Conservation (phyloP, 2,329 filamentous ascomycete species). For the Aspergillus neotritici region DNA sequence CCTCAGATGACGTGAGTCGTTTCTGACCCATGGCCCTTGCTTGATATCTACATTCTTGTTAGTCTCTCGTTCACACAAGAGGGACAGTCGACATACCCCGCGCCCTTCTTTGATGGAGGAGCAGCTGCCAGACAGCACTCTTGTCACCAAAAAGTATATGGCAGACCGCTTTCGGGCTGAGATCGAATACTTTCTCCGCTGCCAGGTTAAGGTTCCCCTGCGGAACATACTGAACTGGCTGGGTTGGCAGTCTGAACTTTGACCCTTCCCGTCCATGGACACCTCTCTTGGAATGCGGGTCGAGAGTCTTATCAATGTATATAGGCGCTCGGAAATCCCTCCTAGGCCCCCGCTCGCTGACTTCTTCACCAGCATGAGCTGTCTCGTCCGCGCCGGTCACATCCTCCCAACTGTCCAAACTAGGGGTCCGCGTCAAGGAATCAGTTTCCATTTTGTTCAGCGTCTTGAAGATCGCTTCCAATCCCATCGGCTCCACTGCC, state of each 20-base stretch:
- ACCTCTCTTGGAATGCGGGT: slow-evolving; percentile 38
- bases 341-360: slow-evolving; percentile 30
- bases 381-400: slow-evolving; percentile 60
- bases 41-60: slow-evolving; percentile 55
- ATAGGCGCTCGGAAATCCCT: slow-evolving; percentile 54
- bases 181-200: slow-evolving; percentile 76
- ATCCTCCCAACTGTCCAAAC: slow-evolving; percentile 88
- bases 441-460: slow-evolving; percentile 69
- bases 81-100: slow-evolving; percentile 41
- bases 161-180: slow-evolving; percentile 90
- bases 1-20: slow-evolving; percentile 64
- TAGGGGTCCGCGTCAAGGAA: slow-evolving; percentile 58
- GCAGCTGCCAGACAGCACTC: slow-evolving; percentile 84
- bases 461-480: slow-evolving; percentile 65
- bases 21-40: slow-evolving; percentile 75
- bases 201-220: slow-evolving; percentile 70
- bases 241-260: slow-evolving; percentile 75
- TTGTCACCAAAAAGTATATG: slow-evolving; percentile 96
- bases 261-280: slow-evolving; percentile 45
- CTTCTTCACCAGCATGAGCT: slow-evolving; percentile 35
- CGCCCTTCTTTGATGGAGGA: slow-evolving; percentile 78
- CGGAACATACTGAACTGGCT: slow-evolving; percentile 78
- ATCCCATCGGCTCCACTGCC: slow-evolving; percentile 60
- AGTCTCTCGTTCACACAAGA: slow-evolving; percentile 2
- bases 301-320: slow-evolving; percentile 58